phyloP scores from a whole-genome alignment of 768 basidiomycete genomes.

The Lentinula detonsa region DNA sequence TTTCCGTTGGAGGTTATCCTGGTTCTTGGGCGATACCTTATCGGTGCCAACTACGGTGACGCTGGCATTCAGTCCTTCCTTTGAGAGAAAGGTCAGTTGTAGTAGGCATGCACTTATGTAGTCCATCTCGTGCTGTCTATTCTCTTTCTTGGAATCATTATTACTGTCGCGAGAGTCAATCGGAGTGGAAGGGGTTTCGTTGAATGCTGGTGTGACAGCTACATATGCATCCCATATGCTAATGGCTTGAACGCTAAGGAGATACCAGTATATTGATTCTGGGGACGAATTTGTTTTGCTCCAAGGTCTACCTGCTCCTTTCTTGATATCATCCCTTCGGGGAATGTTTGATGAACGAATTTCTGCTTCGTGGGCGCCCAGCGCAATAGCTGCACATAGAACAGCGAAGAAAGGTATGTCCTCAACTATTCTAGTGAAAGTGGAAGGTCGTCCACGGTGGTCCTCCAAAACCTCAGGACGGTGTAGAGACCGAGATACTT shows the following conservation, averaged over 20 bases:
- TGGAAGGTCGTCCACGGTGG: background rate
- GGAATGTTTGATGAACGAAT: background rate
- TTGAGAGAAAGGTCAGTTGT: constrained; percentile 47
- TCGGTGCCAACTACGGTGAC: constrained; percentile 18
- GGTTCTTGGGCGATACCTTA: background rate
- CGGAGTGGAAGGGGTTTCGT: background rate
- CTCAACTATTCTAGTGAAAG: constrained; percentile 2
- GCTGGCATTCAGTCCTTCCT: constrained; percentile 39
- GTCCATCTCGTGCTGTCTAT: constrained; percentile 43
- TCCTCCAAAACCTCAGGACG: background rate
- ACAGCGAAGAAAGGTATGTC: constrained; percentile 50
- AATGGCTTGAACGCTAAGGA: constrained; percentile 44
- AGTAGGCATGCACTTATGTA: constrained; percentile 54
- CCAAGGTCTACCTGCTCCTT: background rate
- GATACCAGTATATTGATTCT: constrained; percentile 28
- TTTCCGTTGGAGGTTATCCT: background rate
- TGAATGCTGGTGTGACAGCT: background rate
- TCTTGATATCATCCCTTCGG: background rate
- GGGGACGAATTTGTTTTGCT: background rate
- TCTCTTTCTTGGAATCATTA: constrained; percentile 13
- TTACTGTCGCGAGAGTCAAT: background rate
- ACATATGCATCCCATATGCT: constrained; percentile 33
- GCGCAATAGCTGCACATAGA: constrained; percentile 51
- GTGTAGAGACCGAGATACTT: background rate
- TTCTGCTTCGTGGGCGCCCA: constrained; percentile 34